Percentiles rank a stretch among this genome's conserved stretches.
Evolutionary conservation across 1,284 basidiomycete species (phyloP).

Genomic region (Microbotryum scabiosae): DNA sequence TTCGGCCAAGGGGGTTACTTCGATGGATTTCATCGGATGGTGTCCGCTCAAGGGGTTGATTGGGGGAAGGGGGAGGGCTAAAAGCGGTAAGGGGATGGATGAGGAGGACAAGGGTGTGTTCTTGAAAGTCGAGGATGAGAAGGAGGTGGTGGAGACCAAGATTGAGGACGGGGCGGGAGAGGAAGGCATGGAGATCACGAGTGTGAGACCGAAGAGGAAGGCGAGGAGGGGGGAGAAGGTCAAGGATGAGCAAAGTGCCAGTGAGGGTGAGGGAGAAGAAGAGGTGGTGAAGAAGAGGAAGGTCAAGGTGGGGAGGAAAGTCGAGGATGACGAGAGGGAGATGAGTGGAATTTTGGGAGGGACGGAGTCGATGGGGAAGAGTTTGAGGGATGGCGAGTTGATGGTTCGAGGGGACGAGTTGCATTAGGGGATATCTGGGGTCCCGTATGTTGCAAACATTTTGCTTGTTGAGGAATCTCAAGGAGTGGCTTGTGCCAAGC

Average conservation of each 20-base stretch:
- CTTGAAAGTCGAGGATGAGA: slow-evolving; percentile 3
- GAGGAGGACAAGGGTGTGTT: slow-evolving; percentile 3
- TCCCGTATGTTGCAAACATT: no score
- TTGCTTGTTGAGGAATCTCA: no score
- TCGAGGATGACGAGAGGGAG: no score
- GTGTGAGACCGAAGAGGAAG: not conserved
- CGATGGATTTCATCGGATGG: slow-evolving; percentile 37
- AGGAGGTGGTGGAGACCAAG: slow-evolving; percentile 23
- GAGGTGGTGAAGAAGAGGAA: not conserved
- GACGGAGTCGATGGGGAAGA: no score
- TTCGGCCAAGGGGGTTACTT: slow-evolving; percentile 32
- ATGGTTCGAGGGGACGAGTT: no score
- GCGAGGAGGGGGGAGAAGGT: slow-evolving; percentile 1
- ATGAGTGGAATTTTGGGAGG: no score
- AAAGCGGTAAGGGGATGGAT: slow-evolving; percentile 22
- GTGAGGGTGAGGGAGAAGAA: slow-evolving; percentile 11
- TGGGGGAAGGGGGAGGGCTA: slow-evolving; percentile 22
- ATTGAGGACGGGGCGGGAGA: slow-evolving; percentile 23
- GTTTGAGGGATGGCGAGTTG: no score
- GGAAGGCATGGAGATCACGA: not conserved
- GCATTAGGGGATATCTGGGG: no score
- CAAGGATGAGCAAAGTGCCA: not conserved
- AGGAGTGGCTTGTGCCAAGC: no score
- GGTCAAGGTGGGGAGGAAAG: no score
- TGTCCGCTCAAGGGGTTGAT: slow-evolving; percentile 31